phyloP scores from a whole-genome alignment of 352 stramenopile species.

The Pythium periplocum region DNA sequence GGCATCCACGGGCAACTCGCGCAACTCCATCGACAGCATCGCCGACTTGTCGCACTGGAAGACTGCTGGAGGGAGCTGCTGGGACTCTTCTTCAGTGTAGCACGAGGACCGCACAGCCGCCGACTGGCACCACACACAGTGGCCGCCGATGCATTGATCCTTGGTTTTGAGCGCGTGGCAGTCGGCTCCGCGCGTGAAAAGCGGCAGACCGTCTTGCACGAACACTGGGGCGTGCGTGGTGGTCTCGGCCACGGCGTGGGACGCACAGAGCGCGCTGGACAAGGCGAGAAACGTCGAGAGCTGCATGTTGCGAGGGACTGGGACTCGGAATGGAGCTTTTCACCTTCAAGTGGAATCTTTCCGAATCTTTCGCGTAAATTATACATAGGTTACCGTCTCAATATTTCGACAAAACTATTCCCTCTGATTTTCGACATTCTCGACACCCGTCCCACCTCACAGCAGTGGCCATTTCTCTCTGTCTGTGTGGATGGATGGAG shows the following conservation, averaged over 20 bases:
- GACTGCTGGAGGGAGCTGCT: conserved; percentile 56
- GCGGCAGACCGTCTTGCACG: conserved; percentile 7
- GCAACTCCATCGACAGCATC: conserved; percentile 13
- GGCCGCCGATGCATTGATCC: conserved; percentile 38
- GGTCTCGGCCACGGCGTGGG: background rate
- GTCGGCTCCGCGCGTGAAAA: conserved; percentile 12
- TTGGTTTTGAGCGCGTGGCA: conserved; percentile 52
- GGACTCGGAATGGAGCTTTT: too few relatives aligned
- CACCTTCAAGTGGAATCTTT: too few relatives aligned
- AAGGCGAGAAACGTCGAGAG: too few relatives aligned
- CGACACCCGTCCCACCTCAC: too few relatives aligned
- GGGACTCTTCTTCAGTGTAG: conserved; percentile 64
- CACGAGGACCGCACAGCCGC: conserved; percentile 77
- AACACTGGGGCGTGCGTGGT: conserved; percentile 25
- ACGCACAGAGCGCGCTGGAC: too few relatives aligned
- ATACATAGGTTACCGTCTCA: too few relatives aligned
- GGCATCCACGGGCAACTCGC: conserved; percentile 21
- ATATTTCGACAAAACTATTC: too few relatives aligned
- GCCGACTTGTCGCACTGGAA: conserved; percentile 61
- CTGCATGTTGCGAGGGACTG: too few relatives aligned
- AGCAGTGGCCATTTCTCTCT: too few relatives aligned
- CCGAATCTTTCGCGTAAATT: too few relatives aligned
- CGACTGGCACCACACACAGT: conserved; percentile 74
- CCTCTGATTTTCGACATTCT: too few relatives aligned
- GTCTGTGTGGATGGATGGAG: too few relatives aligned